phyloP scores from a whole-genome alignment of 2,329 filamentous ascomycete genomes.

The Cladosporium sp. region DNA sequence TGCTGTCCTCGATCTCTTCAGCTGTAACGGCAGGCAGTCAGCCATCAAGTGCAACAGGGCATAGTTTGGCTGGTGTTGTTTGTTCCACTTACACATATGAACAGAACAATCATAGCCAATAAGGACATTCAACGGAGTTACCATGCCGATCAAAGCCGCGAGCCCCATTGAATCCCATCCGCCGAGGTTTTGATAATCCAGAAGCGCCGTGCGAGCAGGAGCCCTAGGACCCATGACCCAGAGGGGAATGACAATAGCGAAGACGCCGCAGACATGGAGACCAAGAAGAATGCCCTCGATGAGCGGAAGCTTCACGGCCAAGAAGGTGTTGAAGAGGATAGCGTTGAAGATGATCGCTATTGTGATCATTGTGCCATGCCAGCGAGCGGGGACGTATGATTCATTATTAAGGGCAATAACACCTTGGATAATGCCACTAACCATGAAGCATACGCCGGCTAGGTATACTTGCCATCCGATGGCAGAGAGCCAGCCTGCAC shows the following conservation, averaged over 20 bases:
- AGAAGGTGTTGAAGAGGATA: conserved; percentile 45
- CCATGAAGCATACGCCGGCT: conserved; percentile 36
- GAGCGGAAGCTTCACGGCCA: conserved; percentile 37
- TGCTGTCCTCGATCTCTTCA: conserved; percentile 28
- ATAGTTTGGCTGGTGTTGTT: too few species aligned
- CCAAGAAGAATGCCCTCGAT: conserved; percentile 50
- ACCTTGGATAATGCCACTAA: conserved; percentile 48
- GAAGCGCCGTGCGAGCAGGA: conserved; percentile 48
- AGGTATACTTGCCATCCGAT: neutral
- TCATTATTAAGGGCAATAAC: conserved; percentile 44
- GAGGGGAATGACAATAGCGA: conserved; percentile 49
- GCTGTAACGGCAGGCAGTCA: conserved; percentile 12
- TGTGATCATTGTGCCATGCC: conserved; percentile 44
- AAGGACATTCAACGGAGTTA: conserved; percentile 29
- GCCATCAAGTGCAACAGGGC: too few species aligned
- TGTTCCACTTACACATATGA: conserved; percentile 31
- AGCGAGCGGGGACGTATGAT: conserved; percentile 43
- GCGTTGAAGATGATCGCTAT: conserved; percentile 40
- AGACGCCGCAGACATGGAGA: conserved; percentile 52
- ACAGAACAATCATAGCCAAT: conserved; percentile 30
- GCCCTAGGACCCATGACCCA: conserved; percentile 49
- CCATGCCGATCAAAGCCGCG: conserved; percentile 44
- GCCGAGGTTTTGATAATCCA: conserved; percentile 40
- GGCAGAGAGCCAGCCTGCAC: conserved; percentile 30
- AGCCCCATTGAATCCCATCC: conserved; percentile 41